Evolutionary conservation across 1,284 basidiomycete species (phyloP).

Genomic region (Fomitopsis schrenkii): DNA sequence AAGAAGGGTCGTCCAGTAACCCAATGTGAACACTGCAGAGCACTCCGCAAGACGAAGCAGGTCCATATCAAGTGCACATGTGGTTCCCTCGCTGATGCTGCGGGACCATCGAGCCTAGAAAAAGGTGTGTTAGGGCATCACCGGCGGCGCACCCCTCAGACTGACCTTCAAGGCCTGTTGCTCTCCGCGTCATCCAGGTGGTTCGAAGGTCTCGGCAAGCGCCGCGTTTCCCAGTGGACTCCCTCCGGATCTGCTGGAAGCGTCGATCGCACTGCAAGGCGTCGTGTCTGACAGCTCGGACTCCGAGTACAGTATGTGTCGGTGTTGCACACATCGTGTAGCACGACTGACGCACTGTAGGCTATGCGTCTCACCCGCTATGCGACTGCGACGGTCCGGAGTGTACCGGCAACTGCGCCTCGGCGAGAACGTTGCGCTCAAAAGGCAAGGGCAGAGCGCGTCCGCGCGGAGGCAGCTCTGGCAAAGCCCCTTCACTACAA

Average conservation of each 20-base stretch:
- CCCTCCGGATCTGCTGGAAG: conserved; percentile 52
- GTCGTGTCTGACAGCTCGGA: conserved; percentile 42
- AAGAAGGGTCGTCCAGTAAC: conserved; percentile 75
- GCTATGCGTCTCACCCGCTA: conserved; percentile 26
- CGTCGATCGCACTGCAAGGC: conserved; percentile 45
- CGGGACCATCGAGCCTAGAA: not conserved
- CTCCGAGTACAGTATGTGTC: conserved; percentile 39
- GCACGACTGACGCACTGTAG: conserved; percentile 7
- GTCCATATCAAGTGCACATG: conserved; percentile 66
- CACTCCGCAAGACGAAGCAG: conserved; percentile 68
- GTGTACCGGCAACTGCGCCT: conserved; percentile 52
- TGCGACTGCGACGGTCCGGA: conserved; percentile 38
- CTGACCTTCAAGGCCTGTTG: conserved; percentile 45
- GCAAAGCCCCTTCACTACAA: conserved; percentile 2
- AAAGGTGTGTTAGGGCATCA: not conserved
- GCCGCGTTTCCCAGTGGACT: conserved; percentile 73
- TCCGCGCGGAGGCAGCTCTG: conserved; percentile 9
- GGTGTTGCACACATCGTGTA: not conserved
- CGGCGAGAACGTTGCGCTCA: conserved; percentile 24
- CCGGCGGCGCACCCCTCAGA: not conserved
- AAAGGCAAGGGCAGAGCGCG: conserved; percentile 11
- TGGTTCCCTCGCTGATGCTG: not conserved
- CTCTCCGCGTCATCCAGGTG: conserved; percentile 34
- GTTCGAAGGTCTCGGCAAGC: conserved; percentile 52
- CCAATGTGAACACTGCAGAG: conserved; percentile 71